These are phyloP conservation scores for Gomphus sp. DNA, from an alignment of 1,284 basidiomycete genomes.

Conservation along the genomic window DNA sequence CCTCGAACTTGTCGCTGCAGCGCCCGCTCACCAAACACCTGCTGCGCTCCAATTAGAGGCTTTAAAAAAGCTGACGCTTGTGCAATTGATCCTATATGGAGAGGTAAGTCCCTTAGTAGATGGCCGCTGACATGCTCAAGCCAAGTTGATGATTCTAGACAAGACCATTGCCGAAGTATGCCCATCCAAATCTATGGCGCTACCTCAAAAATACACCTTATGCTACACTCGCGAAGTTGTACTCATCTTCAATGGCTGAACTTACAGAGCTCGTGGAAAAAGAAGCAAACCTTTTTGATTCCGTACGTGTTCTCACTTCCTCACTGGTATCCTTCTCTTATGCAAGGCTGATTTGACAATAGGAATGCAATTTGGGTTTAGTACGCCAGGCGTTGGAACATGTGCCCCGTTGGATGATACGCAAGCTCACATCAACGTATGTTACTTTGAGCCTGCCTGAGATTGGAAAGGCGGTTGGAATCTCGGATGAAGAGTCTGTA, in stretches of 20 bases:
- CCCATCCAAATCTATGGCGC: conserved; percentile 42
- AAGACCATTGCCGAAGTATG: conserved; percentile 65
- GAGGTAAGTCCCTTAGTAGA: conserved; percentile 32
- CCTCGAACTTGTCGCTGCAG: conserved; percentile 68
- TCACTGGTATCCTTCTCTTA: neutral
- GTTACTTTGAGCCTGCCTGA: conserved; percentile 63
- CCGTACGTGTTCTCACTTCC: conserved; percentile 27
- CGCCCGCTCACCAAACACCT: conserved; percentile 49
- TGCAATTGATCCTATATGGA: conserved; percentile 68
- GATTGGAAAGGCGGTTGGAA: conserved; percentile 53
- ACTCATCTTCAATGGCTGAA: conserved; percentile 39
- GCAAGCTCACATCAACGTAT: conserved; percentile 71
- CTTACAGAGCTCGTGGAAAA: conserved; percentile 40
- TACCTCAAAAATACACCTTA: conserved; percentile 59
- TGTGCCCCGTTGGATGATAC: conserved; percentile 65
- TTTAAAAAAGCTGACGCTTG: conserved; percentile 69
- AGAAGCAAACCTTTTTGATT: conserved; percentile 40
- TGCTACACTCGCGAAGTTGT: conserved; percentile 47
- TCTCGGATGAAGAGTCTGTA: conserved; percentile 45
- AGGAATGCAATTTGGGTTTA: conserved; percentile 70
- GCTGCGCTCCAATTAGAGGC: conserved; percentile 77
- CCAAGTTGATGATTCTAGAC: conserved; percentile 1
- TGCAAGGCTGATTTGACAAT: neutral
- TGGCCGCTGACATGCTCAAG: neutral
- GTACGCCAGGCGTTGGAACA: conserved; percentile 53